Base-by-base conservation (phyloP, 148 eudicot species). In the Limonium bicolor region DNA sequence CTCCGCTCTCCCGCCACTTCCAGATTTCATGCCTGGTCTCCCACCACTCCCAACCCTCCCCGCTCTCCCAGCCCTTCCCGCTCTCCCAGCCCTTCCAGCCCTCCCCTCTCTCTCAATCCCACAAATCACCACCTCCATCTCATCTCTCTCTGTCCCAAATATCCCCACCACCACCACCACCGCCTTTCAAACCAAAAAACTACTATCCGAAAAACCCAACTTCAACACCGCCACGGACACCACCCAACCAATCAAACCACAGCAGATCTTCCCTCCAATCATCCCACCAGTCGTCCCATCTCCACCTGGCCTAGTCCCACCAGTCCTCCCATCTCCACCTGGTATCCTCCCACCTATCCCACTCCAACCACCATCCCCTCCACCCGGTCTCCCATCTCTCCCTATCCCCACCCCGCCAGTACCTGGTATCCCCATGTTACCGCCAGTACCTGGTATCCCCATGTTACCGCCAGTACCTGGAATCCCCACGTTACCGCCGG, bases 21-120 rank as follows among this genome's bases (percentile, higher is more conserved):
- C 65, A 12, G 79, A 84, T 0, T 3, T 2, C 16, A 64, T 78
- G 0, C 94, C 81, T 3, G 33, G 28, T 6, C 66, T 77, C 28
- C 79, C 85, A 3, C 58, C 50, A 19, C 45, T 71, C 27, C 86
- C 84, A 3, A 50, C 46, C 0, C 64, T 78, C 14, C 94, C 94
- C 5, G 61, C 81, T 14, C 64, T 83, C 7, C 83, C 86, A 1
- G 20, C 48, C 2, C 55, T 73, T 26, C 67, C 80, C 4, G 18
- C 26, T 3, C 53, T 74, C 7, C 70, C 86, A 0, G 62, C 11
- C n/a, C n/a, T n/a, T n/a, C n/a, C n/a, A n/a, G n/a, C n/a, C n/a
- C n/a, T n/a, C n/a, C n/a, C n/a, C n/a, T n/a, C n/a, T n/a, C n/a
- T n/a, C n/a, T n/a, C n/a, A n/a, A n/a, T n/a, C n/a, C n/a, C n/a